Evolutionary conservation across 1,284 basidiomycete genomes (phyloP).

Genomic region (Puccinia polysora): DNA sequence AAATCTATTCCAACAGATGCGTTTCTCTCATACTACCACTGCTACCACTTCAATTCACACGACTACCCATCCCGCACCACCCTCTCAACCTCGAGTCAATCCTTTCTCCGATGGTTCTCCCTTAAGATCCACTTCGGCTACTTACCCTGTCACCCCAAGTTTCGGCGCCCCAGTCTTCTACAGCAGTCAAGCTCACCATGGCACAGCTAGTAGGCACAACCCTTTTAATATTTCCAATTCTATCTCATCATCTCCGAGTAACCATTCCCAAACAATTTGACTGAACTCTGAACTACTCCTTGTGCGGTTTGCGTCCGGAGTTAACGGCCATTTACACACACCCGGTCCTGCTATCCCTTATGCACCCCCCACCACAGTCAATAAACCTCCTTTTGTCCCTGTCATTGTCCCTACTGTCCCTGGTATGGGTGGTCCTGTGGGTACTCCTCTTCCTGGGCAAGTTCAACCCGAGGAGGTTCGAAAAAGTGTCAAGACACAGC

Average conservation of each 20-base stretch:
- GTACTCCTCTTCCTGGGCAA: slow-evolving; percentile 32
- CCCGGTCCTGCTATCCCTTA: neutral
- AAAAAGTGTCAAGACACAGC: slow-evolving; percentile 39
- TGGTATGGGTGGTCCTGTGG: slow-evolving; percentile 11
- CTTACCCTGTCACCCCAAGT: neutral
- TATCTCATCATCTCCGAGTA: neutral
- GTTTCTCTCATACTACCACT: neutral
- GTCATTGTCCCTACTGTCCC: slow-evolving; percentile 17
- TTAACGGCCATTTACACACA: slow-evolving; percentile 4
- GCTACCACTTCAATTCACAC: no score
- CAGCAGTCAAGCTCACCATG: slow-evolving; percentile 6
- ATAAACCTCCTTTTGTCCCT: slow-evolving; percentile 10
- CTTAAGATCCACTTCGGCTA: slow-evolving; percentile 4
- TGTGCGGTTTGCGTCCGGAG: slow-evolving; percentile 1
- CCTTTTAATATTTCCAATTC: slow-evolving; percentile 9
- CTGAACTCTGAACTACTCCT: slow-evolving; percentile 1
- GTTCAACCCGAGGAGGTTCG: slow-evolving; percentile 37
- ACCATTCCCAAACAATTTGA: neutral
- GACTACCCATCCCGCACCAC: slow-evolving; percentile 1
- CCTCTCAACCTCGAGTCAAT: neutral
- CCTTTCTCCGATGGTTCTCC: neutral
- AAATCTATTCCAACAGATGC: slow-evolving; percentile 15
- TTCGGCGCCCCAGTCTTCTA: slow-evolving; percentile 5
- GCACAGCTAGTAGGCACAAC: neutral
- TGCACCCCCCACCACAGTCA: neutral